Percentiles rank a stretch among this genome's conserved stretches.
Evolutionary conservation across 2,329 filamentous ascomycete genomes (phyloP).

Genomic region (Aureobasidium sp.): DNA sequence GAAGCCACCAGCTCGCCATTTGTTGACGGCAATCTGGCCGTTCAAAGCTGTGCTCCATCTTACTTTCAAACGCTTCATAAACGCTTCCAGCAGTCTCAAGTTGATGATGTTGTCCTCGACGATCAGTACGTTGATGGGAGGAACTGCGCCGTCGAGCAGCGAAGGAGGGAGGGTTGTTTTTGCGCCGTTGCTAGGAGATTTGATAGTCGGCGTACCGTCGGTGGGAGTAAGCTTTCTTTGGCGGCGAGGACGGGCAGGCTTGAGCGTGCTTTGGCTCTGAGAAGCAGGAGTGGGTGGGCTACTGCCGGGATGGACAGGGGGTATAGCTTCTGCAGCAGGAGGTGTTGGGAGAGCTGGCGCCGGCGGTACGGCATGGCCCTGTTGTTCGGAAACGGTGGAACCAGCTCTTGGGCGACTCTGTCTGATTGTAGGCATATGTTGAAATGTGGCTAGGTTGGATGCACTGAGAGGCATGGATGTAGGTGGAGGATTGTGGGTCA

Average conservation of each 20-base stretch:
- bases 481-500: conserved; percentile 36
- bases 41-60: conserved; percentile 97
- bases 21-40: conserved; percentile 82
- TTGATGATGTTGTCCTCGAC: conserved; percentile 99
- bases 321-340: conserved; percentile 32
- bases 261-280: conserved; percentile 17
- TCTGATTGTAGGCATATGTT: conserved; percentile 24
- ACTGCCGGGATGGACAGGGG: conserved; percentile 20
- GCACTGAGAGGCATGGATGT: conserved; percentile 19
- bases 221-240: conserved; percentile 17
- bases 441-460: conserved; percentile 34
- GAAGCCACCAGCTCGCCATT: conserved; percentile 88
- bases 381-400: conserved; percentile 37
- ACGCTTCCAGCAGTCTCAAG: conserved; percentile 81
- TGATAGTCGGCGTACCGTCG: conserved; percentile 42
- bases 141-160: conserved; percentile 67
- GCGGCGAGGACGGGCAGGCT: conserved; percentile 13
- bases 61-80: conserved; percentile 92
- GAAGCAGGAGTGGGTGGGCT: conserved; percentile 26
- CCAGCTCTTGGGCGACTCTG: conserved; percentile 30
- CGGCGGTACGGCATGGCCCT: conserved; percentile 31
- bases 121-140: conserved; percentile 93
- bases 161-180: conserved; percentile 11
- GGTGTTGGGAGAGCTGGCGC: conserved; percentile 50
- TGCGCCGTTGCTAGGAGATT: conserved; percentile 30